Evolutionary conservation across 2,329 filamentous ascomycete species (phyloP).

Genomic region (Colletotrichum incanum): DNA sequence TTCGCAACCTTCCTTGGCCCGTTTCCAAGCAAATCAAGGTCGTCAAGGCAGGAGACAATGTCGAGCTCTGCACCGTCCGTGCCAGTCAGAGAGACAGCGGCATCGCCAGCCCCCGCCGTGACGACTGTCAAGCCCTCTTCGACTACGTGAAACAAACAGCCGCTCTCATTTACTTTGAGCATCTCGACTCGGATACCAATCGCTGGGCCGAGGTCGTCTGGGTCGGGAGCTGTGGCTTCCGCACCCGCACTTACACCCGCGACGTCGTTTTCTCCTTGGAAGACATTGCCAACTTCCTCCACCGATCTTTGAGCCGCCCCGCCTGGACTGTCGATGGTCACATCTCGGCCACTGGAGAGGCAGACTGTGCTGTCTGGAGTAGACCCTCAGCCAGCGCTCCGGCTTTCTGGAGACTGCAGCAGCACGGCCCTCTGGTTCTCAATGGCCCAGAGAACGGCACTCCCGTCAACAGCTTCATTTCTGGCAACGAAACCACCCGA

Average conservation of each 20-base stretch:
- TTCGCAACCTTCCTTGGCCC: background rate
- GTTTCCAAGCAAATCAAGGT: conserved; percentile 24
- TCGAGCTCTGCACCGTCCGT: conserved; percentile 28
- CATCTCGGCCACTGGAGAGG: conserved; percentile 17
- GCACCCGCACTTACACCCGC: conserved; percentile 11
- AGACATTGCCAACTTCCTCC: conserved; percentile 27
- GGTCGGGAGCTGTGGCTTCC: conserved; percentile 33
- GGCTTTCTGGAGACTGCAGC: conserved; percentile 26
- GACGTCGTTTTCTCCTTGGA: conserved; percentile 28
- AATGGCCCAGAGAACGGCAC: background rate
- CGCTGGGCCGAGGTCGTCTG: conserved; percentile 33
- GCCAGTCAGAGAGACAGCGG: conserved; percentile 5
- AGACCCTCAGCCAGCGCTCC: conserved; percentile 7
- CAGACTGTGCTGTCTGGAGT: conserved; percentile 23
- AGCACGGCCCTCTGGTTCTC: background rate
- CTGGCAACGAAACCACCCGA: background rate
- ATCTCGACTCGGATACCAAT: conserved; percentile 1
- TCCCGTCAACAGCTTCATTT: background rate
- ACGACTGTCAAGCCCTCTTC: conserved; percentile 34
- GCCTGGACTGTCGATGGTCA: conserved; percentile 14
- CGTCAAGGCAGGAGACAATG: background rate
- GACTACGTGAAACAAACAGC: conserved; percentile 13
- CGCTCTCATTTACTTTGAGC: conserved; percentile 21
- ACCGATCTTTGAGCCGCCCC: conserved; percentile 7
- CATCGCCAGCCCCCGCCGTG: conserved; percentile 19